Conservation (phyloP, 2,329 filamentous ascomycete species). For the Verticillium zaregamsianum region DNA sequence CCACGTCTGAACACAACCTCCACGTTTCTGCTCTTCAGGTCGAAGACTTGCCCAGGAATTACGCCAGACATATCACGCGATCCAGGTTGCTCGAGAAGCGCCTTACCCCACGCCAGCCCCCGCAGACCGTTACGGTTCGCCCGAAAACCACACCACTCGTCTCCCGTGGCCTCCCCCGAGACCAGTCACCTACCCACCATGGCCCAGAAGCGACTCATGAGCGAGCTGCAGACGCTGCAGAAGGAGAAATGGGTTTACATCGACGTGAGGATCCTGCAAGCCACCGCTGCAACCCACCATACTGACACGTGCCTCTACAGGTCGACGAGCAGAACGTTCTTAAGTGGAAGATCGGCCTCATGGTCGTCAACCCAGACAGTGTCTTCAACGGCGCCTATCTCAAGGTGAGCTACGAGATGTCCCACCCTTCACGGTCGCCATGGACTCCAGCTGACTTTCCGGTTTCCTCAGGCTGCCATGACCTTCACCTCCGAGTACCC, state of each 20-base stretch:
- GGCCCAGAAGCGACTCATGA: conserved; percentile 76
- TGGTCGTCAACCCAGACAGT: conserved; percentile 90
- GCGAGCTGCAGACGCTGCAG: conserved; percentile 74
- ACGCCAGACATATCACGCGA: not conserved
- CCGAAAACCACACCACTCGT: not conserved
- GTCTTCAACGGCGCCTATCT: conserved; percentile 92
- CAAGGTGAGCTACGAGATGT: conserved; percentile 41
- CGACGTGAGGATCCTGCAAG: conserved; percentile 51
- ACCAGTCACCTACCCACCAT: conserved; percentile 19
- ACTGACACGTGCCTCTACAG: conserved; percentile 33
- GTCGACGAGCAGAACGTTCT: conserved; percentile 80
- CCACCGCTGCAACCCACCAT: not conserved
- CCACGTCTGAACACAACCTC: not conserved
- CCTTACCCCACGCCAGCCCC: not conserved
- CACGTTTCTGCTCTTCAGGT: not conserved
- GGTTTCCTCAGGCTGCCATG: conserved; percentile 65
- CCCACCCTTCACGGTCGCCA: not conserved
- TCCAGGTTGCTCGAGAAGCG: not conserved
- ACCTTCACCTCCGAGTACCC: conserved; percentile 86
- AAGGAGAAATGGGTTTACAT: conserved; percentile 95
- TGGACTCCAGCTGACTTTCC: not conserved
- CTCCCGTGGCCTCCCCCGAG: not conserved
- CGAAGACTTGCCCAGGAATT: not conserved
- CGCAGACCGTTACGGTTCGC: not conserved
- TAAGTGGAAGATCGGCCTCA: conserved; percentile 81